A percentile compares a stretch with the other conserved stretches of the same genome.
Evolutionary conservation across 441 rosid genomes (phyloP).

Genomic region (Populus hybrid): DNA sequence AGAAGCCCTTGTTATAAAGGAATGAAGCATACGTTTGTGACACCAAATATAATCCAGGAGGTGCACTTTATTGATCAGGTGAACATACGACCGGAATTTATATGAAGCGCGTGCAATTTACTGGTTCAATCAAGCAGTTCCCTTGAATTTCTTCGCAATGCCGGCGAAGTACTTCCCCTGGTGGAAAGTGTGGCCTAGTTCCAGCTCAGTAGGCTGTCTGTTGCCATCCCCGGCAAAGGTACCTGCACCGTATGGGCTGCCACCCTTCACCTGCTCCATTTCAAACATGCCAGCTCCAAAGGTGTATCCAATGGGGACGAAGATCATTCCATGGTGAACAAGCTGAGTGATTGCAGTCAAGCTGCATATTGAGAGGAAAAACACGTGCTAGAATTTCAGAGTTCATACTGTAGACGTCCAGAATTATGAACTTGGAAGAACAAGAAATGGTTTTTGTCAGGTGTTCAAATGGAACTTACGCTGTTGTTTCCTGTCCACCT

Average conservation of each 20-base stretch:
- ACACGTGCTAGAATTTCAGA: neutral
- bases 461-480: conserved; percentile 50
- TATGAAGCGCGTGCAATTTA: neutral
- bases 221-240: too few relatives aligned
- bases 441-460: conserved; percentile 29
- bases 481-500: conserved; percentile 97
- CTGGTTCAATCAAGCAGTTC: conserved; percentile 23
- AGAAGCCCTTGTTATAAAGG: too few relatives aligned
- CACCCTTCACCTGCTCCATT: too few relatives aligned
- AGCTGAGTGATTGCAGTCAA: too few relatives aligned
- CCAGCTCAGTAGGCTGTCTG: conserved; percentile 80
- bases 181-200: conserved; percentile 83
- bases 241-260: too few relatives aligned
- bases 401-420: neutral
- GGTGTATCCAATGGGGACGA: too few relatives aligned
- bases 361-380: neutral
- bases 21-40: neutral
- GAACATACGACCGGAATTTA: neutral
- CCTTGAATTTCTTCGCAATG: conserved; percentile 83
- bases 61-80: neutral
- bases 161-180: conserved; percentile 92
- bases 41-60: neutral
- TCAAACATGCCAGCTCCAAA: too few relatives aligned
- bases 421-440: neutral
- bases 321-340: too few relatives aligned